phyloP scores from a whole-genome alignment of 768 basidiomycete species.

The Brasilioporus rufonigricans region DNA sequence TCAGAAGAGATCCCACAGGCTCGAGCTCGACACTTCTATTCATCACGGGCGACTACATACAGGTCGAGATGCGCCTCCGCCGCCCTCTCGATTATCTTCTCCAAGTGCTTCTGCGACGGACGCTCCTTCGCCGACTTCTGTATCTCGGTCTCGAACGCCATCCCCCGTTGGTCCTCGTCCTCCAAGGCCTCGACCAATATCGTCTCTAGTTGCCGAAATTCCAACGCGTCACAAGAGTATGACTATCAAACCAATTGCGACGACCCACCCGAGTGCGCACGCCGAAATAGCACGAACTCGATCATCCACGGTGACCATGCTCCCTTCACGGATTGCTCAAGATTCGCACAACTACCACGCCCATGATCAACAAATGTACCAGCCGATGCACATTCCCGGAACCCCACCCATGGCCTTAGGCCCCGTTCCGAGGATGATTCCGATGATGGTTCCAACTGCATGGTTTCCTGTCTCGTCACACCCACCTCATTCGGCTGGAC shows the following conservation, averaged over 20 bases:
- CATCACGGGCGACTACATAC: conserved; percentile 22
- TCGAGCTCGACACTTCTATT: conserved; percentile 10
- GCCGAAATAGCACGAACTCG: conserved; percentile 25
- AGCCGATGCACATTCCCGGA: conserved; percentile 29
- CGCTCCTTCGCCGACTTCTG: conserved; percentile 15
- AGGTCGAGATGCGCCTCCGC: conserved; percentile 25
- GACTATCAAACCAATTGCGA: conserved; percentile 23
- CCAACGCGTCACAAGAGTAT: conserved; percentile 33
- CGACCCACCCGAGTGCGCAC: conserved; percentile 14
- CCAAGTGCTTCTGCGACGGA: conserved; percentile 14
- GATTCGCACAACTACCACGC: conserved; percentile 33
- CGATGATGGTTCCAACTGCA: conserved; percentile 6
- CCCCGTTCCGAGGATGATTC: conserved; percentile 1
- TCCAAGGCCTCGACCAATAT: conserved; percentile 28
- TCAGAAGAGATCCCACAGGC: conserved; percentile 27
- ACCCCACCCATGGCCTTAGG: conserved; percentile 13
- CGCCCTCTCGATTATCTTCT: conserved; percentile 31
- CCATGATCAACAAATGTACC: conserved; percentile 32
- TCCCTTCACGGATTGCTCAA: conserved; percentile 22
- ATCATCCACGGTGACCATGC: conserved; percentile 30
- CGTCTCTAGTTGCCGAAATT: conserved; percentile 27
- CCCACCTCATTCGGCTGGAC: conserved; percentile 10
- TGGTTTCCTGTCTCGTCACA: conserved; percentile 18
- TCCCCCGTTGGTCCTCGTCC: conserved; percentile 54
- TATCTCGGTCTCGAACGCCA: conserved; percentile 42